These are phyloP conservation scores for Azolla pinnata DNA, from an alignment of 75 land plant genomes.

Conservation along the genomic window DNA sequence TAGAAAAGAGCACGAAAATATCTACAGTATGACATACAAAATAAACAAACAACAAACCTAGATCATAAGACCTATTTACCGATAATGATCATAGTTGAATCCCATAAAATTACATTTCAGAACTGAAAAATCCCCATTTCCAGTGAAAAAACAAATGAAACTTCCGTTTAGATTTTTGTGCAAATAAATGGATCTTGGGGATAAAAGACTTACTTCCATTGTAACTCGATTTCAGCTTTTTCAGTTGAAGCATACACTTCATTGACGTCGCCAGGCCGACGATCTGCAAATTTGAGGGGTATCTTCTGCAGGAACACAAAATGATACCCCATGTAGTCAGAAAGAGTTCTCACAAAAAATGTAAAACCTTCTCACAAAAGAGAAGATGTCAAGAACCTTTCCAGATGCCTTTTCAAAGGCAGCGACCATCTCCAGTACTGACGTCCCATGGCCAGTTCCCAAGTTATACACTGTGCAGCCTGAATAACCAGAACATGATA, in stretches of 20 bases:
- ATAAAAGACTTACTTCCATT: constrained; percentile 17
- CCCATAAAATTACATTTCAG: too few relatives aligned
- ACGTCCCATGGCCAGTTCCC: constrained; percentile 80
- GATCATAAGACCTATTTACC: too few relatives aligned
- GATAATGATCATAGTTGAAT: too few relatives aligned
- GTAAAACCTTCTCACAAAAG: too few relatives aligned
- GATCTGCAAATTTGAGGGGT: constrained; percentile 19
- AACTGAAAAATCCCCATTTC: background rate
- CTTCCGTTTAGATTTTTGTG: too few relatives aligned
- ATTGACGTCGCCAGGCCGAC: constrained; percentile 27
- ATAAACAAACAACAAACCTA: too few relatives aligned
- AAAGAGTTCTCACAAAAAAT: too few relatives aligned
- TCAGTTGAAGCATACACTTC: constrained; percentile 26
- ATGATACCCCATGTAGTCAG: too few relatives aligned
- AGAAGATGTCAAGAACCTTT: constrained; percentile 36
- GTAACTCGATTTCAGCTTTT: constrained; percentile 24
- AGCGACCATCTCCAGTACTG: constrained; percentile 83
- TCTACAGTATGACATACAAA: too few relatives aligned
- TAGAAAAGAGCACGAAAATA: too few relatives aligned
- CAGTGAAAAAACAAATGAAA: too few relatives aligned
- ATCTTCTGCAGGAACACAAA: constrained; percentile 18
- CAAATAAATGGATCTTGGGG: background rate
- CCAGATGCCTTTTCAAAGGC: constrained; percentile 88
- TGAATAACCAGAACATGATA: too few relatives aligned
- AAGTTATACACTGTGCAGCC: constrained; percentile 75